These are phyloP conservation scores for Boletus smithii DNA, from an alignment of 1,284 basidiomycete species.

Conservation along the genomic window DNA sequence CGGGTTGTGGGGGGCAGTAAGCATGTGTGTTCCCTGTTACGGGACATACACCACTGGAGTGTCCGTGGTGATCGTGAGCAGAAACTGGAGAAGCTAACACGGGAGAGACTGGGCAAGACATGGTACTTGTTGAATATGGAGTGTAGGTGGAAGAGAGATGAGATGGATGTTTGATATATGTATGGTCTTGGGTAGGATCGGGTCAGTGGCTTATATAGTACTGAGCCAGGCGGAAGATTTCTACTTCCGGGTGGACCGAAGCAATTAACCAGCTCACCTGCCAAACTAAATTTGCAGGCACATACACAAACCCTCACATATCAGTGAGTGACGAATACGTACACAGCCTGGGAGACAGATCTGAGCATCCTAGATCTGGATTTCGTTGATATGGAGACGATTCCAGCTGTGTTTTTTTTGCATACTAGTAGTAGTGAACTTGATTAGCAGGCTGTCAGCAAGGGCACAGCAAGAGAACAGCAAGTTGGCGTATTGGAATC, in stretches of 20 bases:
- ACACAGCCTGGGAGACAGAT: too few species aligned
- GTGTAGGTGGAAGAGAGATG: neutral
- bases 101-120: slow-evolving; percentile 21
- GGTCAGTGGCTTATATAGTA: slow-evolving; percentile 18
- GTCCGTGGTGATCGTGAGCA: slow-evolving; percentile 19
- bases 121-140: slow-evolving; percentile 2
- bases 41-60: slow-evolving; percentile 22
- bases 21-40: slow-evolving; percentile 28
- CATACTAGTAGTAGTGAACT: too few species aligned
- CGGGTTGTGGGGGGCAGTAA: slow-evolving; percentile 28
- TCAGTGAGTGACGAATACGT: neutral
- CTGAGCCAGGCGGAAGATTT: neutral
- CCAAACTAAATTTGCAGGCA: slow-evolving; percentile 1
- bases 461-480: neutral
- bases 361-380: neutral
- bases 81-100: slow-evolving; percentile 6
- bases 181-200: neutral
- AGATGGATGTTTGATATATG: neutral
- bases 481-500: neutral
- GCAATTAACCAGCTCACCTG: neutral
- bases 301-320: neutral
- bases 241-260: slow-evolving; percentile 1
- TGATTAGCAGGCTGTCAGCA: too few species aligned
- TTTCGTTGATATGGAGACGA: neutral
- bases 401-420: neutral